Evolutionary conservation across 129 eudicot genomes (phyloP).

Genomic region (Pittosporum tobira): DNA sequence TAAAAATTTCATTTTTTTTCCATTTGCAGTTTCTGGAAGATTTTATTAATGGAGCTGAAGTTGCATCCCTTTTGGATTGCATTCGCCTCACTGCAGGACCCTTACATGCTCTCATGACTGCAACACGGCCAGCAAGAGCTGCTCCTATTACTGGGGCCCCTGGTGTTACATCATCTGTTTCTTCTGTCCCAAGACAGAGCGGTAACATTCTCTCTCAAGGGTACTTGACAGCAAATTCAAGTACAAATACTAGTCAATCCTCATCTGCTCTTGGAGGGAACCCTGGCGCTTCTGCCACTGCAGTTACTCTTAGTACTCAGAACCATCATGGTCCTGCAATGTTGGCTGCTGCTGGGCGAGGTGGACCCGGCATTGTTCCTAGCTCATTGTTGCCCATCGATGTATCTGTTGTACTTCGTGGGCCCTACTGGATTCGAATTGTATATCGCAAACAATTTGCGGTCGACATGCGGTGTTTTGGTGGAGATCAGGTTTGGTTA

Average conservation of each 20-base stretch:
- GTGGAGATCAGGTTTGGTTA: slow-evolving; percentile 99
- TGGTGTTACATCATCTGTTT: slow-evolving; percentile 39
- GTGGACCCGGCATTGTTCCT: slow-evolving; percentile 98
- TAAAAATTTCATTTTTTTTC: not conserved
- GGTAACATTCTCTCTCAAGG: slow-evolving; percentile 36
- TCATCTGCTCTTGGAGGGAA: slow-evolving; percentile 33
- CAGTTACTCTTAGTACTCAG: slow-evolving; percentile 36
- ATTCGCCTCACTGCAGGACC: slow-evolving; percentile 98
- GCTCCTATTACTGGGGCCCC: slow-evolving; percentile 88
- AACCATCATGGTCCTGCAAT: slow-evolving; percentile 47
- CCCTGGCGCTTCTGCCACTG: slow-evolving; percentile 27
- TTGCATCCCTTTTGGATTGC: slow-evolving; percentile 92
- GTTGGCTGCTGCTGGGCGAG: slow-evolving; percentile 81
- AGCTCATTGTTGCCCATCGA: slow-evolving; percentile 94
- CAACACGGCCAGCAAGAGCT: slow-evolving; percentile 97
- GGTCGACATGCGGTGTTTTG: slow-evolving; percentile 98
- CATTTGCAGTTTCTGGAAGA: slow-evolving; percentile 81
- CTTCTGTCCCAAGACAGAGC: slow-evolving; percentile 43
- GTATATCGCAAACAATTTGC: slow-evolving; percentile 88
- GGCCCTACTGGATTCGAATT: slow-evolving; percentile 97
- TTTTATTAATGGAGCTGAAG: slow-evolving; percentile 93
- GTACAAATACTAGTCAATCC: slow-evolving; percentile 31
- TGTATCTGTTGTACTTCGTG: slow-evolving; percentile 94
- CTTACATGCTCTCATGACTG: slow-evolving; percentile 94
- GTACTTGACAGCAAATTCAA: slow-evolving; percentile 33